phyloP scores from a whole-genome alignment of 805 yeast genomes.

The Barnettozyma wickerhamii region DNA sequence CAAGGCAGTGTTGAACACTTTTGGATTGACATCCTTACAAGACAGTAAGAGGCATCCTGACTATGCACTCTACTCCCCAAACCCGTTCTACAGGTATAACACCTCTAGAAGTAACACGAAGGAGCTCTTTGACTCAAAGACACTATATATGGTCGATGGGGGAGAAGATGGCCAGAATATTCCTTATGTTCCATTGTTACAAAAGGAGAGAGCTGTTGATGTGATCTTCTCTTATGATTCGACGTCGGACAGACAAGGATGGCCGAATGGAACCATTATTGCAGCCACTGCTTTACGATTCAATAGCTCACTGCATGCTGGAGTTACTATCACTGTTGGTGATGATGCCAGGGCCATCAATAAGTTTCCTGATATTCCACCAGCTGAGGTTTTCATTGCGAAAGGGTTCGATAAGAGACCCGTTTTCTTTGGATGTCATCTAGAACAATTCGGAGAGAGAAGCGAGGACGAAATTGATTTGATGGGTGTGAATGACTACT shows the following conservation, averaged over 20 bases:
- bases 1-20: slow-evolving; percentile 35
- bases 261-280: slow-evolving; percentile 57
- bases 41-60: slow-evolving; percentile 43
- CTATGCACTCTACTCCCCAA: slow-evolving; percentile 57
- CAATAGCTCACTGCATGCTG: slow-evolving; percentile 16
- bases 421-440: slow-evolving; percentile 72
- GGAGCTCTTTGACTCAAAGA: slow-evolving; percentile 26
- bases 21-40: slow-evolving; percentile 39
- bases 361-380: slow-evolving; percentile 64
- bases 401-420: slow-evolving; percentile 56
- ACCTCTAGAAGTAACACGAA: slow-evolving; percentile 1
- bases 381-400: slow-evolving; percentile 40
- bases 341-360: slow-evolving; percentile 36
- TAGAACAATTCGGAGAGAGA: slow-evolving; percentile 15
- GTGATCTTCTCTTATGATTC: slow-evolving; percentile 59
- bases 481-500: slow-evolving; percentile 9
- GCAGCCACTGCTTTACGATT: slow-evolving; percentile 27
- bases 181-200: slow-evolving; percentile 62
- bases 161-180: slow-evolving; percentile 76
- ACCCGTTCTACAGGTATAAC: slow-evolving; percentile 46
- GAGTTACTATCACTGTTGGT: slow-evolving; percentile 32
- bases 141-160: slow-evolving; percentile 61
- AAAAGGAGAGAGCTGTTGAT: slow-evolving; percentile 58
- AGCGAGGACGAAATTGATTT: slow-evolving; percentile 6
- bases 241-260: slow-evolving; percentile 48